Evolutionary conservation across 2,329 filamentous ascomycete genomes (phyloP).

Genomic region (Tolypocladium amazonense): DNA sequence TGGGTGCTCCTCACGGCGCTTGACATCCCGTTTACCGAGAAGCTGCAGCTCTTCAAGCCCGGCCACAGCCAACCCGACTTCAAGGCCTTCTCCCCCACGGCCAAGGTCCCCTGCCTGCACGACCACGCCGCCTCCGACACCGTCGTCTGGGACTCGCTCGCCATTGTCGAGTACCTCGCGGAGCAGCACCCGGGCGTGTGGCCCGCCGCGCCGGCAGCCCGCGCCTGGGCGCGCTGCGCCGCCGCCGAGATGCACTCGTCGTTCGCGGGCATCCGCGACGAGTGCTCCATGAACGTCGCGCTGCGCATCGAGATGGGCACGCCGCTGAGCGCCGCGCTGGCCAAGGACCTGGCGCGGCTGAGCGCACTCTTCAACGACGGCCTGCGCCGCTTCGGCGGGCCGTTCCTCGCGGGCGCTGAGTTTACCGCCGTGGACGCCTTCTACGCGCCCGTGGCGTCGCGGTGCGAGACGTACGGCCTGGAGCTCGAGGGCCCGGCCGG

Average conservation of each 20-base stretch:
- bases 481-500: slow-evolving; percentile 16
- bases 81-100: slow-evolving; percentile 26
- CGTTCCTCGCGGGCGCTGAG: slow-evolving; percentile 25
- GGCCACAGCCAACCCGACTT: slow-evolving; percentile 22
- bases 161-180: slow-evolving; percentile 36
- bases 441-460: slow-evolving; percentile 28
- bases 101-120: slow-evolving; percentile 30
- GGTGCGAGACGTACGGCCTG: slow-evolving; percentile 26
- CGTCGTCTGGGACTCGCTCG: slow-evolving; percentile 34
- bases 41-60: slow-evolving; percentile 21
- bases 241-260: slow-evolving; percentile 36
- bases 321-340: slow-evolving; percentile 17
- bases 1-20: slow-evolving; percentile 34
- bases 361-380: slow-evolving; percentile 26
- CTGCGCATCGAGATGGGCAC: slow-evolving; percentile 22
- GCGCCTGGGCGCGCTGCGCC: slow-evolving; percentile 31
- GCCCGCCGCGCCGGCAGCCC: slow-evolving; percentile 25
- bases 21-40: slow-evolving; percentile 29
- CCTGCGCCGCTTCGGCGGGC: slow-evolving; percentile 26
- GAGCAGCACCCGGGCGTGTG: slow-evolving; percentile 31
- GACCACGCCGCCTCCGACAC: slow-evolving; percentile 14
- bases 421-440: slow-evolving; percentile 31
- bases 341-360: slow-evolving; percentile 24
- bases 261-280: slow-evolving; percentile 27
- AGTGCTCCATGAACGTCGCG: slow-evolving; percentile 31